Base-by-base conservation (phyloP, 2,329 filamentous ascomycete genomes). In the Intubia oerlemansii region DNA sequence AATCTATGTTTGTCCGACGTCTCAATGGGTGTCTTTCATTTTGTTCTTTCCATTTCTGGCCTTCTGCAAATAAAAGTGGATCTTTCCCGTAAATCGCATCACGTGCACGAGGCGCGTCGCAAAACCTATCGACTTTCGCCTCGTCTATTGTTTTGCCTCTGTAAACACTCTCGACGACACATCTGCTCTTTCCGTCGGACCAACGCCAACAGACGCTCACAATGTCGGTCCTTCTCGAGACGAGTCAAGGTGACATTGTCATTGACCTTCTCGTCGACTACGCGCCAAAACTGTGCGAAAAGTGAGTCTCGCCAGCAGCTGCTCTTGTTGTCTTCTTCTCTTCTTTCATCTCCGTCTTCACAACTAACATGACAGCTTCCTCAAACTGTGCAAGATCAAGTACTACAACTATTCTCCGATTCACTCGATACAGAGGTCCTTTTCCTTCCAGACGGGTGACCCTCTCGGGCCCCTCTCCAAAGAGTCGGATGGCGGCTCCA, bases 341-440 rank as follows among this genome's bases (percentile, higher is more conserved):
- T 7, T 14, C 4, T 10, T 13, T 7, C 13, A 5, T 14, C 4
- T 8, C 4, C 20, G 6, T 16, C 7, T 4, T 1, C 6, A 5
- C 8, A n/a, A 11, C 29, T 13, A 17, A 27, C 17, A 2, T 57
- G 60, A 57, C 51, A 90, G 81, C 62, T 95, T 98, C 51, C 59
- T 98, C 32, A 95, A 98, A 62, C 78, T 98, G 42, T 93, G 88
- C 68, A 95, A 95, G 56, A 61, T 82, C 53, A 98, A 93, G 57
- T 98, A 95, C 57, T 98, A 93, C 69, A 95, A 95, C 57, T 95
- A 90, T 50, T 73, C 82, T 5, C 88, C 85, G 16, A 57, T 95
- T 31, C 80, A 93, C 54, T 82, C 75, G 39, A 68, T 98, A 21
- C 88, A 93, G 47, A 88, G 85, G 49, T 72, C 81, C 52, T 95